Conservation (phyloP, 1,139 yeast genomes). For the Magnusiomyces ingens region DNA sequence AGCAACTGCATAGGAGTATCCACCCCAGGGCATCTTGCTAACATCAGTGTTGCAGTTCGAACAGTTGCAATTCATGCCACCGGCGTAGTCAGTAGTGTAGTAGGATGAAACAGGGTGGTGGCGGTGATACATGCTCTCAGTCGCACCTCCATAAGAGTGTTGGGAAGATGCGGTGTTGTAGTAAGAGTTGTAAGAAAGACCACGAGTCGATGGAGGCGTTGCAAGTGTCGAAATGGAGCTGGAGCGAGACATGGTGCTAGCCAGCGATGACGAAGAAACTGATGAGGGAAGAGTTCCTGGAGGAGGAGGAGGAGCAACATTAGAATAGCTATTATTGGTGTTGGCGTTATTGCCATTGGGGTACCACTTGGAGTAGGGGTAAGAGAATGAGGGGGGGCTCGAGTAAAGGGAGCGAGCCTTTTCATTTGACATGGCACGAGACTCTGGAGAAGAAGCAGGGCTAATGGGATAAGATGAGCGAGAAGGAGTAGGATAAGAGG, state of each 20-base stretch:
- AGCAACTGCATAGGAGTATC: conserved; percentile 14
- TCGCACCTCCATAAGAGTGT: conserved; percentile 1
- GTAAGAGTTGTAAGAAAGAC: neutral
- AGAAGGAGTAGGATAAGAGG: neutral
- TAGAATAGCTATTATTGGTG: neutral
- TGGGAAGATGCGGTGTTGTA: neutral
- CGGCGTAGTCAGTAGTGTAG: conserved; percentile 11
- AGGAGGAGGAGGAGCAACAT: neutral
- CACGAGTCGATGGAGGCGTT: neutral
- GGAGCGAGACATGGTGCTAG: conserved; percentile 3
- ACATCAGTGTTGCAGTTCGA: conserved; percentile 14
- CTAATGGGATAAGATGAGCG: conserved; percentile 11
- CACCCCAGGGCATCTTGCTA: conserved; percentile 14
- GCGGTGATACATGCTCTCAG: conserved; percentile 6
- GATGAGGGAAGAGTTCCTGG: neutral
- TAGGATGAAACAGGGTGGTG: conserved; percentile 7
- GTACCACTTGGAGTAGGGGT: conserved; percentile 16
- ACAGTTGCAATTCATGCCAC: conserved; percentile 13
- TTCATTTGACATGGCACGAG: conserved; percentile 7
- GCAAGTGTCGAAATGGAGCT: conserved; percentile 9
- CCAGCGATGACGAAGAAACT: neutral
- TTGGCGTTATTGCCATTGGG: neutral
- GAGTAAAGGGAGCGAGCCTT: conserved; percentile 11
- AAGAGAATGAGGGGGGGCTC: conserved; percentile 13
- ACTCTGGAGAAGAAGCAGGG: conserved; percentile 14